Percentiles rank a stretch among this genome's conserved stretches.
phyloP scores from a whole-genome alignment of 306 rosid genomes.

The Malus domestica region ASM211411v1 NC_041794.1:2983501-2984000 shows the following conservation, averaged over 20 bases:
- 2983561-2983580: conserved; percentile 31
- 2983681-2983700: conserved; percentile 29
- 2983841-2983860: conserved; percentile 10
- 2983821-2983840: conserved; percentile 1
- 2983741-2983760: conserved; percentile 1
- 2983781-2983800: neutral
- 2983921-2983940: conserved; percentile 27
- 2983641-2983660: conserved; percentile 26
- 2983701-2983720: conserved; percentile 33
- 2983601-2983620: conserved; percentile 20
- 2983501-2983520: conserved; percentile 52
- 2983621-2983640: conserved; percentile 23
- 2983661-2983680: conserved; percentile 26
- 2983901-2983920: conserved; percentile 1
- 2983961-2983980: too few species aligned
- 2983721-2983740: conserved; percentile 24
- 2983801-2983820: conserved; percentile 10
- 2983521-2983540: conserved; percentile 31
- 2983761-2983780: neutral
- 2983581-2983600: conserved; percentile 16
- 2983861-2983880: conserved; percentile 9
- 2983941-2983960: conserved; percentile 17
- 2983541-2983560: conserved; percentile 31
- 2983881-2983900: conserved; percentile 10
- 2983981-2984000: neutral